These are phyloP conservation scores for Colletotrichum liaoningense DNA, from an alignment of 2,329 filamentous ascomycete species.

Conservation along the genomic window DNA sequence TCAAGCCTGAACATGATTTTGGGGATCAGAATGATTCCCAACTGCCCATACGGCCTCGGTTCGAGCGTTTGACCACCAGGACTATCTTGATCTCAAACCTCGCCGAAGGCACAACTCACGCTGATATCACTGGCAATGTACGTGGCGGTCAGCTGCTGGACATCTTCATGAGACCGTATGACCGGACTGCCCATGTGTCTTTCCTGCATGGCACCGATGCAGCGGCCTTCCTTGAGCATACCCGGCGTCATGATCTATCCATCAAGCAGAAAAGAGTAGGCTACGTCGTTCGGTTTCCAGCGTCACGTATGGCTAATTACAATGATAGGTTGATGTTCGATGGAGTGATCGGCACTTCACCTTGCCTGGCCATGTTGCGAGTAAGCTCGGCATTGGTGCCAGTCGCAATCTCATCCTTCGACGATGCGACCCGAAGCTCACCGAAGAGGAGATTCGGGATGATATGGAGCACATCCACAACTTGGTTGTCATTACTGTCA, in stretches of 20 bases:
- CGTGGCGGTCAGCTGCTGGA: slow-evolving; percentile 79
- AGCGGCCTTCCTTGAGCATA: slow-evolving; percentile 72
- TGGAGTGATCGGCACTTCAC: slow-evolving; percentile 80
- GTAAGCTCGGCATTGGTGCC: slow-evolving; percentile 74
- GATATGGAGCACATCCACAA: slow-evolving; percentile 89
- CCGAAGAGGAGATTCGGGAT: slow-evolving; percentile 72
- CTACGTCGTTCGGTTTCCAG: neutral
- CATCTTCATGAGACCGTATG: slow-evolving; percentile 69
- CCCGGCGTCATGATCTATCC: slow-evolving; percentile 74
- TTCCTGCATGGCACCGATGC: slow-evolving; percentile 75
- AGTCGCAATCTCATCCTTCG: slow-evolving; percentile 80
- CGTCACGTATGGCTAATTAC: neutral
- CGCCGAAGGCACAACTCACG: slow-evolving; percentile 69
- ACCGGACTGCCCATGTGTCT: slow-evolving; percentile 73
- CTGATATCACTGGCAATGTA: slow-evolving; percentile 72
- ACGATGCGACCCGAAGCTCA: slow-evolving; percentile 67
- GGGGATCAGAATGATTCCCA: neutral
- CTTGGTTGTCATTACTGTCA: slow-evolving; percentile 75
- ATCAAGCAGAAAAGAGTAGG: slow-evolving; percentile 74
- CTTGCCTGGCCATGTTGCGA: slow-evolving; percentile 70
- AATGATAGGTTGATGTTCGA: slow-evolving; percentile 70
- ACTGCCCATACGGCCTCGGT: slow-evolving; percentile 38
- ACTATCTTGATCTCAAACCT: slow-evolving; percentile 74
- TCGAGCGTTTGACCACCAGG: slow-evolving; percentile 56
- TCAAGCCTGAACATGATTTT: neutral